Evolutionary conservation across 1,284 basidiomycete genomes (phyloP).

Genomic region (Stereum hirsutum): DNA sequence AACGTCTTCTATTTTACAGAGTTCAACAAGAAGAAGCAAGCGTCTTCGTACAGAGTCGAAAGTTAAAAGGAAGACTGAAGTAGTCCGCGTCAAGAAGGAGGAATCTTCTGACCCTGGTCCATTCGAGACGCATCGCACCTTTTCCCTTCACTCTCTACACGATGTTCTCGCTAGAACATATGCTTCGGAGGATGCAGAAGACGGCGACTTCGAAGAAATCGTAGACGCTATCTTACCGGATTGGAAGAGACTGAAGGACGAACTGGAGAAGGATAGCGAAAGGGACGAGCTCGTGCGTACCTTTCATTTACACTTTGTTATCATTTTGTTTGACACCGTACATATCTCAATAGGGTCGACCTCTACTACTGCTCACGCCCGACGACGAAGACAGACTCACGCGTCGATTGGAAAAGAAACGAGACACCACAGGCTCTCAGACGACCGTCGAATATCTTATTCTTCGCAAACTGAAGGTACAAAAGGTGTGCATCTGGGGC

Average conservation of each 20-base stretch:
- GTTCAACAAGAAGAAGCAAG: background rate
- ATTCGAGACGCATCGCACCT: background rate
- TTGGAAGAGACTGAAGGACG: constrained; percentile 11
- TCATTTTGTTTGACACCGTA: background rate
- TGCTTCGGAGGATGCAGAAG: constrained; percentile 8
- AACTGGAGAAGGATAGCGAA: constrained; percentile 9
- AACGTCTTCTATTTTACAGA: background rate
- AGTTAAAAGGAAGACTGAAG: constrained; percentile 2
- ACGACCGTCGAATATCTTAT: constrained; percentile 24
- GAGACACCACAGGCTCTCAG: background rate
- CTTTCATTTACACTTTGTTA: background rate
- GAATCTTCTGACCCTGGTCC: background rate
- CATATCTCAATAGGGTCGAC: constrained; percentile 7
- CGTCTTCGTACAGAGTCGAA: too few relatives aligned
- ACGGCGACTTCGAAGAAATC: constrained; percentile 16
- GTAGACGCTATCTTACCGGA: constrained; percentile 15
- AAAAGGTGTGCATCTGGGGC: constrained; percentile 32
- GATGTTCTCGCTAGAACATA: constrained; percentile 9
- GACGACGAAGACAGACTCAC: constrained; percentile 6
- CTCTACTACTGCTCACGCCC: constrained; percentile 9
- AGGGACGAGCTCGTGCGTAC: constrained; percentile 12
- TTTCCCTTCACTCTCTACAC: constrained; percentile 10
- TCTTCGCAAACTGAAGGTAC: constrained; percentile 37
- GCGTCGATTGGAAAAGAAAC: constrained; percentile 5
- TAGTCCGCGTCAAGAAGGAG: background rate